Evolutionary conservation across 768 basidiomycete species (phyloP).

Genomic region (Lactarius trivialis): DNA sequence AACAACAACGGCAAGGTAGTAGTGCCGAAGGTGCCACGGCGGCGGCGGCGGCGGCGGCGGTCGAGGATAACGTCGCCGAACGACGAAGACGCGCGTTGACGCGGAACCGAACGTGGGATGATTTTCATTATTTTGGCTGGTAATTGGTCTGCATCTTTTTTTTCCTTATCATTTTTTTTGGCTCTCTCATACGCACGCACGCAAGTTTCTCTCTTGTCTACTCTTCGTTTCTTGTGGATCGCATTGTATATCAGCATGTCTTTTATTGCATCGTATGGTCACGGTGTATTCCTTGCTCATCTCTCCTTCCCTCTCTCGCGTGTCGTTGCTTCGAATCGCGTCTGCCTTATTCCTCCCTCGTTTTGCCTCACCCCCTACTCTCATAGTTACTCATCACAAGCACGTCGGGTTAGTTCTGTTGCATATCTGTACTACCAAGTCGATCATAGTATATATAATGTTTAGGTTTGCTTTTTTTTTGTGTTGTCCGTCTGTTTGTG

Average conservation of each 20-base stretch:
- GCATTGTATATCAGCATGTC: slow-evolving; percentile 19
- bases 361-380: slow-evolving; percentile 1
- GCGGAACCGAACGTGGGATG: slow-evolving; percentile 62
- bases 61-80: not conserved
- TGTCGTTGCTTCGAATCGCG: not conserved
- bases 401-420: slow-evolving; percentile 21
- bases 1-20: slow-evolving; percentile 4
- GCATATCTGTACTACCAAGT: slow-evolving; percentile 24
- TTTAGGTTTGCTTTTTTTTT: slow-evolving; percentile 6
- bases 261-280: slow-evolving; percentile 13
- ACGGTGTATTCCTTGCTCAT: slow-evolving; percentile 6
- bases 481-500: not conserved
- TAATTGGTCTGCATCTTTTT: slow-evolving; percentile 26
- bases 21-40: not conserved
- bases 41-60: no score
- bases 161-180: not conserved
- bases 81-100: slow-evolving; percentile 39
- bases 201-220: slow-evolving; percentile 1
- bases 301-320: not conserved
- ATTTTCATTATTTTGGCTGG: slow-evolving; percentile 64
- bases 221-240: slow-evolving; percentile 9
- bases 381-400: slow-evolving; percentile 21
- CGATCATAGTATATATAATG: slow-evolving; percentile 24
- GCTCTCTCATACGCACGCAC: slow-evolving; percentile 5
- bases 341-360: not conserved